Conservation (phyloP, 2,329 filamentous ascomycete species). For the Clonostachys sp. region DNA sequence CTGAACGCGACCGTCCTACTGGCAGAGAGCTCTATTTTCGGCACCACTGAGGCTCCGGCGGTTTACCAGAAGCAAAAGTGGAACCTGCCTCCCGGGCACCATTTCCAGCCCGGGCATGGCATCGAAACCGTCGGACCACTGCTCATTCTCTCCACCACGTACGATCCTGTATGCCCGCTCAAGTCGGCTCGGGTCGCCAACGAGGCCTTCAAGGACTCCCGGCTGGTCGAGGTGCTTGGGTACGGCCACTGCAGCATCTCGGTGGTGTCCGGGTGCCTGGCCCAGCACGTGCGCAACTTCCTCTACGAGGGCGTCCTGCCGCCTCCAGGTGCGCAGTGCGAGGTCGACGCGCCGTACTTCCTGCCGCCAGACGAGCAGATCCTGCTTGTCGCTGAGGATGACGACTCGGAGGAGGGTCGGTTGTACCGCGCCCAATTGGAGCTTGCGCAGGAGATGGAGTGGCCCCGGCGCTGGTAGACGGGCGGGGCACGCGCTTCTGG, state of each 20-base stretch:
- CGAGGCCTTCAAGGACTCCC: slow-evolving; percentile 25
- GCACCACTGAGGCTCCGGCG: slow-evolving; percentile 17
- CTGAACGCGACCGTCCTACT: slow-evolving; percentile 24
- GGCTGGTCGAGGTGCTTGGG: slow-evolving; percentile 31
- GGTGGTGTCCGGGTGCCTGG: slow-evolving; percentile 26
- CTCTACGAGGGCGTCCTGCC: slow-evolving; percentile 31
- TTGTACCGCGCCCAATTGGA: not conserved
- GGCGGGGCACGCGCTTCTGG: too few species aligned
- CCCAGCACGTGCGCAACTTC: slow-evolving; percentile 25
- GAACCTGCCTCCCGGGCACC: slow-evolving; percentile 18
- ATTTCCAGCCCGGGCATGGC: slow-evolving; percentile 11
- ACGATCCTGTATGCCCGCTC: slow-evolving; percentile 46
- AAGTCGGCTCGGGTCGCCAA: slow-evolving; percentile 28
- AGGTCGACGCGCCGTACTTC: slow-evolving; percentile 32
- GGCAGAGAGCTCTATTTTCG: slow-evolving; percentile 23
- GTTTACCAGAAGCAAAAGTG: slow-evolving; percentile 21
- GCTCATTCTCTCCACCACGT: slow-evolving; percentile 20
- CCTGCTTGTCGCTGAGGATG: not conserved
- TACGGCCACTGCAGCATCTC: slow-evolving; percentile 37
- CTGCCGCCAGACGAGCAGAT: not conserved
- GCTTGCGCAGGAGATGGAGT: not conserved
- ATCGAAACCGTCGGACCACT: slow-evolving; percentile 27
- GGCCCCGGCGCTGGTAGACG: too few species aligned
- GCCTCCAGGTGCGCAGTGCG: slow-evolving; percentile 23
- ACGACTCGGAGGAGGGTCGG: not conserved